These are phyloP conservation scores for Fusarium equiseti DNA, from an alignment of 2,329 filamentous ascomycete genomes.

Conservation along the genomic window DNA sequence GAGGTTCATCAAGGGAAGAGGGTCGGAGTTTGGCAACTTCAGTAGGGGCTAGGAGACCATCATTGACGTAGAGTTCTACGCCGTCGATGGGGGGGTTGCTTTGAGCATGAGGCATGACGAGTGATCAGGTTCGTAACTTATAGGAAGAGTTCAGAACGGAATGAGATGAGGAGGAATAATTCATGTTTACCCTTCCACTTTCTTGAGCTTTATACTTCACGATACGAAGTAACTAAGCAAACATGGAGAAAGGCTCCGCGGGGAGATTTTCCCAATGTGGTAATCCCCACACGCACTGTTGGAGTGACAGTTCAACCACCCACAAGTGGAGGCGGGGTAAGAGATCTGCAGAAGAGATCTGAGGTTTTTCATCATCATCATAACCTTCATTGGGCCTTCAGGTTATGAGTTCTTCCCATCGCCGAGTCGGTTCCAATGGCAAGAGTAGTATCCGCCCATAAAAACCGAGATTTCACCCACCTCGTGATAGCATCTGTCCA, in stretches of 20 bases:
- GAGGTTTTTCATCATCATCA: background rate
- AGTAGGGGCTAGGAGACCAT: background rate
- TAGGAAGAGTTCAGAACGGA: too few species aligned
- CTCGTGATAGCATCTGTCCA: background rate
- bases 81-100: background rate
- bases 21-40: background rate
- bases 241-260: background rate
- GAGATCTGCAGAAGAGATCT: background rate
- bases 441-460: background rate
- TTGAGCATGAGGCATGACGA: slow-evolving; percentile 3
- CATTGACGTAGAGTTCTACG: background rate
- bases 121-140: background rate
- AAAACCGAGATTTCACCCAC: background rate
- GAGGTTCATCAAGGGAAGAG: background rate
- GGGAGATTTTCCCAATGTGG: background rate
- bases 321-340: background rate
- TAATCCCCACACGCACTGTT: background rate
- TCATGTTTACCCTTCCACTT: too few species aligned
- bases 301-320: background rate
- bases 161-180: too few species aligned
- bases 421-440: too few species aligned
- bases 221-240: background rate
- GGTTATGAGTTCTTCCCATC: background rate
- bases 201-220: background rate
- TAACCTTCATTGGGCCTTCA: background rate